Conservation (phyloP, 1,284 basidiomycete genomes). For the Gymnopus androsaceus region DNA sequence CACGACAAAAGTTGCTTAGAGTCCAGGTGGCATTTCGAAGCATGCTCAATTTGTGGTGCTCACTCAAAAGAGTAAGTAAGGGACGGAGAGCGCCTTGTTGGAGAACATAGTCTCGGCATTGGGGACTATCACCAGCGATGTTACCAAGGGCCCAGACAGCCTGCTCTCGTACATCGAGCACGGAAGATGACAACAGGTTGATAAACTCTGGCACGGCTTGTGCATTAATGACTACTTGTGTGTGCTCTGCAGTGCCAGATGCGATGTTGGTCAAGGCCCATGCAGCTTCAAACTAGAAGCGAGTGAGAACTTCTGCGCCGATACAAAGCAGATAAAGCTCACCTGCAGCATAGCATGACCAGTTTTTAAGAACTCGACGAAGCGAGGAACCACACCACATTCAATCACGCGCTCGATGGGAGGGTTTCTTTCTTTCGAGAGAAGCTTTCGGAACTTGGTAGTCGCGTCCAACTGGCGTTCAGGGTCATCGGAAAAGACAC, state of each 20-base stretch:
- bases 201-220: constrained; percentile 98
- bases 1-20: constrained; percentile 96
- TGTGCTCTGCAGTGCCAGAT: constrained; percentile 98
- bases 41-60: constrained; percentile 96
- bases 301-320: constrained; percentile 15
- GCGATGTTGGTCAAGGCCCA: constrained; percentile 99
- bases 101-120: constrained; percentile 89
- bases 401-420: constrained; percentile 99
- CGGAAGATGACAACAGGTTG: constrained; percentile 83
- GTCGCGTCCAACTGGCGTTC: constrained; percentile 95
- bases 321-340: constrained; percentile 26
- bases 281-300: constrained; percentile 91
- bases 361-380: constrained; percentile 91
- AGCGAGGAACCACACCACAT: constrained; percentile 95
- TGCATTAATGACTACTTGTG: constrained; percentile 94
- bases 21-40: constrained; percentile 98
- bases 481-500: constrained; percentile 90
- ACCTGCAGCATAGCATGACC: constrained; percentile 96
- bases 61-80: constrained; percentile 71
- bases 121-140: constrained; percentile 94
- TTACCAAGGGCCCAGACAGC: constrained; percentile 97
- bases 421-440: constrained; percentile 99
- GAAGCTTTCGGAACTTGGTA: constrained; percentile 94
- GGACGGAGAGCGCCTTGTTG: constrained; percentile 77
- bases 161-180: constrained; percentile 93